Evolutionary conservation across 208 protist species (phyloP).

Genomic region (Tritrichomonas foetus): DNA sequence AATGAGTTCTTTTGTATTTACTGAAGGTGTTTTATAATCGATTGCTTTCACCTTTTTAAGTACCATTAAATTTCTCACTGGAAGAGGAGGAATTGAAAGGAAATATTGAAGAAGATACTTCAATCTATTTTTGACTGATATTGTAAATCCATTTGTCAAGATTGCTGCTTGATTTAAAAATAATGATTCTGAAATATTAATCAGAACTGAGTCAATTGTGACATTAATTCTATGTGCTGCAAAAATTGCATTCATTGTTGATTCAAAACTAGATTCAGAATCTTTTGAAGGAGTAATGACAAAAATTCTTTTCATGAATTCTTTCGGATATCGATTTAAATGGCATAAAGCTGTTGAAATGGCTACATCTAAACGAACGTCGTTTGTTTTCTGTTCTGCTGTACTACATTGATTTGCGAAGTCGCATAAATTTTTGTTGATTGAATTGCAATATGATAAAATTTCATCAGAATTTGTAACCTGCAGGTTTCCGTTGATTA

Average conservation of each 20-base stretch:
- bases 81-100: neutral
- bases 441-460: neutral
- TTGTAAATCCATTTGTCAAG: neutral
- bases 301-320: neutral
- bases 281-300: neutral
- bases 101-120: neutral
- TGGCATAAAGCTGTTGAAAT: neutral
- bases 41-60: neutral
- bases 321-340: neutral
- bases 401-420: neutral
- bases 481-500: neutral
- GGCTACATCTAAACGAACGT: neutral
- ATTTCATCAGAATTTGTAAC: conserved; percentile 20
- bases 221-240: neutral
- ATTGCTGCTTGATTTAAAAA: neutral
- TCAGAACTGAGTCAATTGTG: neutral
- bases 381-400: neutral
- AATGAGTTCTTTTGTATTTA: neutral
- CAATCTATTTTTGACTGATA: neutral
- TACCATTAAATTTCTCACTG: neutral
- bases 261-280: neutral
- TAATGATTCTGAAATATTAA: neutral
- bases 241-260: neutral
- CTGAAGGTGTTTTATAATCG: neutral
- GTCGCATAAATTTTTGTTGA: neutral